Evolutionary conservation across 2,329 filamentous ascomycete species (phyloP).

Genomic region (Penicillium palitans): DNA sequence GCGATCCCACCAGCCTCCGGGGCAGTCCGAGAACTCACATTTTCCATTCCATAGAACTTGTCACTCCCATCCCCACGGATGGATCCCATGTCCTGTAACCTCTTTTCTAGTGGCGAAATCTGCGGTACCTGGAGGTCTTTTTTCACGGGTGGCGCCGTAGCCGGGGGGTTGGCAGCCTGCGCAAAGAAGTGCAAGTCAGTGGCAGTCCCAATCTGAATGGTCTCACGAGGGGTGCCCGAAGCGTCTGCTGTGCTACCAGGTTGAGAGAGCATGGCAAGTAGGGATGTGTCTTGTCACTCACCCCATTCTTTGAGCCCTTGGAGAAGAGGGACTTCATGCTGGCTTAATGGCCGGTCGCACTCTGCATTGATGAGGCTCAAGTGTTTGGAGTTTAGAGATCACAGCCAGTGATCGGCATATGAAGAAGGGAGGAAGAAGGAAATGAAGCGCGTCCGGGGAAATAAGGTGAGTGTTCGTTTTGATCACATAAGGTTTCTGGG

Average conservation of each 20-base stretch:
- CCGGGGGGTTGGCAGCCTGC: constrained; percentile 51
- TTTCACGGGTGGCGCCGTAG: constrained; percentile 53
- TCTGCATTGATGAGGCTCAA: constrained; percentile 29
- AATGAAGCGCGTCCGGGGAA: constrained; percentile 9
- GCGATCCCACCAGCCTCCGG: background rate
- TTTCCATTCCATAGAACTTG: constrained; percentile 98
- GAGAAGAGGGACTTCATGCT: constrained; percentile 45
- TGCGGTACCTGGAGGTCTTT: constrained; percentile 60
- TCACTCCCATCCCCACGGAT: constrained; percentile 86
- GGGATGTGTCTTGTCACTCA: constrained; percentile 22
- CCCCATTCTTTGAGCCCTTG: constrained; percentile 42
- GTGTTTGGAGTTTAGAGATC: background rate
- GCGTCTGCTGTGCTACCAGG: constrained; percentile 20
- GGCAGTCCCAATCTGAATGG: constrained; percentile 12
- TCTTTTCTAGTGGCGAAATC: constrained; percentile 65
- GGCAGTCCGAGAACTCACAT: constrained; percentile 65
- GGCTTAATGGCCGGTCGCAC: constrained; percentile 24
- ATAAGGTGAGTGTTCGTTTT: background rate
- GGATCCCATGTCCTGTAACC: constrained; percentile 78
- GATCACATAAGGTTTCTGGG: constrained; percentile 19
- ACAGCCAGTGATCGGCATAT: background rate
- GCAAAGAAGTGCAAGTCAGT: constrained; percentile 20
- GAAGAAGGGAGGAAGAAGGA: background rate
- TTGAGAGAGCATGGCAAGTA: constrained; percentile 15
- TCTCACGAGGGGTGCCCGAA: constrained; percentile 15